Percentiles rank a stretch among this genome's conserved stretches.
Conservation (phyloP, 2,329 filamentous ascomycete species). For the Fusarium devonianum region DNA sequence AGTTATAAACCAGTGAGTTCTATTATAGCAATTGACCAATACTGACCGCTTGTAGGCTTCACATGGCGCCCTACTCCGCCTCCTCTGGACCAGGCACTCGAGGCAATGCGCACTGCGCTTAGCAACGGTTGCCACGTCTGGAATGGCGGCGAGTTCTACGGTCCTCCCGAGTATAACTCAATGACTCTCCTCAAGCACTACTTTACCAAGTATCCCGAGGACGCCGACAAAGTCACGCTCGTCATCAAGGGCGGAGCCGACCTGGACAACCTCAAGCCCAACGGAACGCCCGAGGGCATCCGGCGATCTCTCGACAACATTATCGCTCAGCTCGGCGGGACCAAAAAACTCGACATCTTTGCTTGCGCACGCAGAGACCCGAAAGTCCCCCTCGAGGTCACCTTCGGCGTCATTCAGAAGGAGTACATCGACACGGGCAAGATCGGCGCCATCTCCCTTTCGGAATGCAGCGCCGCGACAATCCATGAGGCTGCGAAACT, state of each 20-base stretch:
- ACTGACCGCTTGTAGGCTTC: slow-evolving; percentile 45
- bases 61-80: slow-evolving; percentile 52
- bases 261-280: slow-evolving; percentile 47
- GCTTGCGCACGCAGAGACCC: slow-evolving; percentile 65
- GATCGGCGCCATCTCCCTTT: slow-evolving; percentile 59
- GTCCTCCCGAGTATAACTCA: slow-evolving; percentile 62
- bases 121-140: slow-evolving; percentile 57
- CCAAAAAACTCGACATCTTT: slow-evolving; percentile 68
- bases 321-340: slow-evolving; percentile 58
- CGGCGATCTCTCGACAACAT: slow-evolving; percentile 66
- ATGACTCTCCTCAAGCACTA: slow-evolving; percentile 68
- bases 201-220: slow-evolving; percentile 69
- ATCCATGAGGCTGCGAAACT: slow-evolving; percentile 56
- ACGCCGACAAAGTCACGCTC: slow-evolving; percentile 67
- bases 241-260: slow-evolving; percentile 66
- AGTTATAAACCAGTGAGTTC: too few relatives aligned
- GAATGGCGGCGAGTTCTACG: slow-evolving; percentile 73
- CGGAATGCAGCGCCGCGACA: slow-evolving; percentile 58
- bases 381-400: slow-evolving; percentile 53
- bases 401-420: slow-evolving; percentile 51
- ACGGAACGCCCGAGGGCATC: slow-evolving; percentile 62
- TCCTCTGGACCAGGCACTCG: slow-evolving; percentile 58
- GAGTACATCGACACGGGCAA: slow-evolving; percentile 61
- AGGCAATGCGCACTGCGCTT: slow-evolving; percentile 63
- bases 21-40: too few relatives aligned